Percentiles rank a stretch among this genome's conserved stretches.
Evolutionary conservation across 139 green algal genomes (phyloP).

Genomic region (Tetraselmis chui): DNA sequence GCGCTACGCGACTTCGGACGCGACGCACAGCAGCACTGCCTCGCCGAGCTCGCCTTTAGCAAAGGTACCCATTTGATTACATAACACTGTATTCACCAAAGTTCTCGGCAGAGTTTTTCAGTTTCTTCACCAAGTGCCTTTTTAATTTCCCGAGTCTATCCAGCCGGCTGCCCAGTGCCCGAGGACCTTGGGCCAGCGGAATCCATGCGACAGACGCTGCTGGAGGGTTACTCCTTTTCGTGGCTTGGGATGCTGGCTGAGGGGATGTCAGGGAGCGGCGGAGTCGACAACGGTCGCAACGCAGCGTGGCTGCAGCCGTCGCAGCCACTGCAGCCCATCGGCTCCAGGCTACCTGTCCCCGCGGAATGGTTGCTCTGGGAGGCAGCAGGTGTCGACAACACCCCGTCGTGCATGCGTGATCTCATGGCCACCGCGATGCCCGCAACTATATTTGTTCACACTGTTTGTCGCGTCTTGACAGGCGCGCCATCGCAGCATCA

Average conservation of each 20-base stretch:
- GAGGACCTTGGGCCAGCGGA: too few relatives aligned
- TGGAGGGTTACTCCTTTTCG: background rate
- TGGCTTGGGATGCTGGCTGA: background rate
- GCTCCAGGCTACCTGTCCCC: background rate
- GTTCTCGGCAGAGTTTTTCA: too few relatives aligned
- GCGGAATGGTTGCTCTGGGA: background rate
- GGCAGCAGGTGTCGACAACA: background rate
- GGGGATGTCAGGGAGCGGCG: background rate
- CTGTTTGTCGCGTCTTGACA: too few relatives aligned
- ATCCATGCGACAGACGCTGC: background rate
- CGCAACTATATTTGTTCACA: too few relatives aligned
- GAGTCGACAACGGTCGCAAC: background rate
- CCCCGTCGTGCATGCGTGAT: too few relatives aligned
- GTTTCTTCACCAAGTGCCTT: too few relatives aligned
- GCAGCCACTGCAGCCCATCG: background rate
- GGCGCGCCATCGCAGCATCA: too few relatives aligned
- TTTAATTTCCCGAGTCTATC: too few relatives aligned
- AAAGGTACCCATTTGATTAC: too few relatives aligned
- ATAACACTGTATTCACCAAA: too few relatives aligned
- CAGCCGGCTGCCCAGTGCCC: too few relatives aligned
- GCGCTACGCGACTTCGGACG: background rate
- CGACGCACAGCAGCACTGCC: background rate
- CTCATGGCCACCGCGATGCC: too few relatives aligned
- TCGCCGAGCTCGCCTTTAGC: background rate
- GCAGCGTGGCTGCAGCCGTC: background rate